A percentile compares a stretch with the other conserved stretches of the same genome.
Evolutionary conservation across 257 asterid genomes (phyloP).

Genomic region (Gentiana straminea): DNA sequence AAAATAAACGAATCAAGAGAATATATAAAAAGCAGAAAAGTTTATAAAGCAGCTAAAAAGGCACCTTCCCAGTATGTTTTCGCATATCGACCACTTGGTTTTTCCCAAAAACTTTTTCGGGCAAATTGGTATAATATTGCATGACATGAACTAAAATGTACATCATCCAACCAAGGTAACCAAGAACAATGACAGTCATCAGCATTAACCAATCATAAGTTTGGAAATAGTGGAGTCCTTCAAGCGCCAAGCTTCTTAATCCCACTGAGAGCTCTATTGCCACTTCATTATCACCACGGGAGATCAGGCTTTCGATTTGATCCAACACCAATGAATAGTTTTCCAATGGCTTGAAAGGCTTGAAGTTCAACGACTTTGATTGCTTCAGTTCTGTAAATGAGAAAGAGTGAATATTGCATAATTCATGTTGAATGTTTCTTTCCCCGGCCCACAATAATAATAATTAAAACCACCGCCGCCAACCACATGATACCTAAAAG

Average conservation of each 20-base stretch:
- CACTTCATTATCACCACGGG: slow-evolving; percentile 45
- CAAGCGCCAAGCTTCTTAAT: slow-evolving; percentile 71
- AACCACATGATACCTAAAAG: slow-evolving; percentile 3
- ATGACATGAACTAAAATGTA: slow-evolving; percentile 70
- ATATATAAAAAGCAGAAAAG: too few relatives aligned
- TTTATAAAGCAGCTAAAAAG: too few relatives aligned
- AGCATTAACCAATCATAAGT: slow-evolving; percentile 96
- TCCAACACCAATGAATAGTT: slow-evolving; percentile 39
- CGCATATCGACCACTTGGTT: slow-evolving; percentile 37
- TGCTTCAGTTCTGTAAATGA: slow-evolving; percentile 61
- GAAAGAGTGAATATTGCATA: slow-evolving; percentile 23
- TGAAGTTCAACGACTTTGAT: slow-evolving; percentile 50
- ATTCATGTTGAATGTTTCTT: too few relatives aligned
- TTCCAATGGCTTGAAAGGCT: slow-evolving; percentile 79
- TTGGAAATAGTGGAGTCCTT: slow-evolving; percentile 91
- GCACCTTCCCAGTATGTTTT: slow-evolving; percentile 49
- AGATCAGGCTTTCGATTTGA: slow-evolving; percentile 53
- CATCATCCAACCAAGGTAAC: slow-evolving; percentile 95
- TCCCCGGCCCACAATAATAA: too few relatives aligned
- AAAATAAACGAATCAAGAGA: too few relatives aligned
- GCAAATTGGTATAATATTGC: slow-evolving; percentile 70
- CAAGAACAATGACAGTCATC: slow-evolving; percentile 79
- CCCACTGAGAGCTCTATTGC: slow-evolving; percentile 64
- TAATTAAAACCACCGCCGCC: too few relatives aligned
- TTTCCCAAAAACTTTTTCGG: slow-evolving; percentile 31